Evolutionary conservation across 495 filamentous ascomycete genomes (phyloP).

Genomic region (Margaritispora aquatica): DNA sequence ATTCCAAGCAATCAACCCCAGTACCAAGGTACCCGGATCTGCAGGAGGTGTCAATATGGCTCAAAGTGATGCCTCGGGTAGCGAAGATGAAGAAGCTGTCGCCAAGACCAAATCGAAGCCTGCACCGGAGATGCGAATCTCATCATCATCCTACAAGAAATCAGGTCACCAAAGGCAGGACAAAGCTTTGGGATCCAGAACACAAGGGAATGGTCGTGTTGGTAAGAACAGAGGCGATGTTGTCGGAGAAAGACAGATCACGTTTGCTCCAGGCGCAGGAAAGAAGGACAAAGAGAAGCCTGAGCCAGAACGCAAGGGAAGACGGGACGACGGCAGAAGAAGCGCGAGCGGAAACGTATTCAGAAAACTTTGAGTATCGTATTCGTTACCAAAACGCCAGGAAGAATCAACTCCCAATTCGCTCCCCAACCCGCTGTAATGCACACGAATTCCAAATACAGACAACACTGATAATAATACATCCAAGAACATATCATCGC

Average conservation of each 20-base stretch:
- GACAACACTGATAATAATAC: slow-evolving; percentile 6
- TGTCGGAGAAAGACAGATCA: slow-evolving; percentile 79
- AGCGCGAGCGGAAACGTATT: slow-evolving; percentile 73
- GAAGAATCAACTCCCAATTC: neutral
- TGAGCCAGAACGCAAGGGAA: slow-evolving; percentile 33
- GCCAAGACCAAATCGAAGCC: slow-evolving; percentile 29
- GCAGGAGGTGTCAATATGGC: slow-evolving; percentile 17
- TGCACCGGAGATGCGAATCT: slow-evolving; percentile 61
- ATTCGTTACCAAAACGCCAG: neutral
- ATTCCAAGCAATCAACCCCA: slow-evolving; percentile 83
- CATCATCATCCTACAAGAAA: slow-evolving; percentile 54
- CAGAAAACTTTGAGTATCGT: slow-evolving; percentile 45
- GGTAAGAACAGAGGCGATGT: slow-evolving; percentile 48
- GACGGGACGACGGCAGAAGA: slow-evolving; percentile 45
- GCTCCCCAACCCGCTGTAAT: slow-evolving; percentile 8
- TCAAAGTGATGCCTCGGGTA: slow-evolving; percentile 27
- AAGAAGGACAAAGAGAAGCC: slow-evolving; percentile 40
- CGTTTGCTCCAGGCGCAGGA: slow-evolving; percentile 66
- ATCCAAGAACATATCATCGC: slow-evolving; percentile 11
- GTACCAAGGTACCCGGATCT: slow-evolving; percentile 43
- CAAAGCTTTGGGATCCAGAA: slow-evolving; percentile 67
- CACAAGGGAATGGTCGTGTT: slow-evolving; percentile 38
- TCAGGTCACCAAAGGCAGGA: slow-evolving; percentile 46
- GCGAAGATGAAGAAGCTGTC: slow-evolving; percentile 34
- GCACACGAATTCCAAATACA: slow-evolving; percentile 4